A percentile compares a stretch with the other conserved stretches of the same genome.
These are phyloP conservation scores for Citrullus mucosospermus DNA, from an alignment of 306 rosid genomes.

Conservation along the genomic window DNA sequence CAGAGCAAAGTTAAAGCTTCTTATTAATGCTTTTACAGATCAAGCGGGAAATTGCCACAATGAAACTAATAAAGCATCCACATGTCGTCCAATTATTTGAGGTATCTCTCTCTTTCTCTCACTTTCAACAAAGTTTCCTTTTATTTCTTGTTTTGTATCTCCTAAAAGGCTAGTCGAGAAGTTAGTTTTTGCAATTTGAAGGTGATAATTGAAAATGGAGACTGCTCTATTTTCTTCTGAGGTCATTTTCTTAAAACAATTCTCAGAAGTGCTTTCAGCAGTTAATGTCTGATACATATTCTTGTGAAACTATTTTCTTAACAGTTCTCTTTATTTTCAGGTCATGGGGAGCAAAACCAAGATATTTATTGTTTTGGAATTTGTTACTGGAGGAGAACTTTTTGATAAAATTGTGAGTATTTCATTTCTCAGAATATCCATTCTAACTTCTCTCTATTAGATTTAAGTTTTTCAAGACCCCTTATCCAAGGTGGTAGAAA, in stretches of 20 bases:
- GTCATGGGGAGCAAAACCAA: slow-evolving; percentile 94
- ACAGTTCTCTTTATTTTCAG: slow-evolving; percentile 28
- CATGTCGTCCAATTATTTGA: slow-evolving; percentile 73
- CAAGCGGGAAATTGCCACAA: slow-evolving; percentile 81
- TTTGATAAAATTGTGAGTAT: slow-evolving; percentile 93
- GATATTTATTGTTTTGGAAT: slow-evolving; percentile 89
- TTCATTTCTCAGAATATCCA: background rate
- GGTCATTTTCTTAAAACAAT: background rate
- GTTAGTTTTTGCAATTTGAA: background rate
- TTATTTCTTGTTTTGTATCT: background rate
- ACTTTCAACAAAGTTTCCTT: background rate
- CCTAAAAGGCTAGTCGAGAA: background rate
- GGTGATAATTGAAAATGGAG: background rate
- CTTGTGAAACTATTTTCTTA: background rate
- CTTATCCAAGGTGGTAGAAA: background rate
- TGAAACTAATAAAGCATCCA: slow-evolving; percentile 96
- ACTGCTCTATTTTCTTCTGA: background rate
- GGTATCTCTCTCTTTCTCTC: slow-evolving; percentile 31
- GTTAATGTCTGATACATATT: background rate
- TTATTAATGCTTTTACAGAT: slow-evolving; percentile 38
- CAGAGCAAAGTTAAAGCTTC: background rate
- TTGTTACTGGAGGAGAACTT: slow-evolving; percentile 94
- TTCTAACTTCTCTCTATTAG: background rate
- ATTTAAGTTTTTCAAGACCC: background rate
- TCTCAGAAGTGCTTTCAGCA: background rate